Base-by-base conservation (phyloP, 495 filamentous ascomycete species). In the Friedmanniomyces simplex region DNA sequence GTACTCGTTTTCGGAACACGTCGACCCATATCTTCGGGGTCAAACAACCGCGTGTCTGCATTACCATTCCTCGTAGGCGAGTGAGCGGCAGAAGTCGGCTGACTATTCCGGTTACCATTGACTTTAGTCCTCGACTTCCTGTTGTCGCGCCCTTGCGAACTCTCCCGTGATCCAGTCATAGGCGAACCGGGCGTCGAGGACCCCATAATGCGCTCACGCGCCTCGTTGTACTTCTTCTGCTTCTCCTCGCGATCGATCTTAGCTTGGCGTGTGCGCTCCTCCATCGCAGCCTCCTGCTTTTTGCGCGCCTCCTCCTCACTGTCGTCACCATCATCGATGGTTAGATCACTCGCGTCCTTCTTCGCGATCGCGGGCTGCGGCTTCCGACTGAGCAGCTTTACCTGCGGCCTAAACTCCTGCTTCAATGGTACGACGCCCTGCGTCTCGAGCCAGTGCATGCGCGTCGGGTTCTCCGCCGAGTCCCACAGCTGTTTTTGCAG, bases 401-500 rank as follows among this genome's bases (percentile, higher is more conserved):
- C 79, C 13, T 83, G 74, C 0, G 87, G 87, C 65, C 91, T 95
- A 74, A 91, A 87, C n/a, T 88, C 80, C 24, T 85, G 78, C 57
- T 87, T 80, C 6, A 93, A 73, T 0, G 89, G 89, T 13, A 87
- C 77, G 34, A 77, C 73, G 55, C 80, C 77, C 24, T 76, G 79
- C 10, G 85, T 70, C 60, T 87, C 81, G 11, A 91, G 74, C 70
- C 85, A 91, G 69, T 88, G 83, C 62, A 82, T 81, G 46, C 79
- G 82, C 58, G 87, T 79, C 20, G 80, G 78, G 79, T 47, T 76
- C 82, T 55, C 83, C 84, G 91, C 91, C 70, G 88, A 82, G 55
- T 90, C 81, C 91, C 91, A 96, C 52, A 96, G 68, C 71, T 87
- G 83, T 60, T 82, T 82, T 66, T 95, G 91, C 51, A 81, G 80